phyloP scores from a whole-genome alignment of 306 rosid species.

The Argentina anserina region DNA sequence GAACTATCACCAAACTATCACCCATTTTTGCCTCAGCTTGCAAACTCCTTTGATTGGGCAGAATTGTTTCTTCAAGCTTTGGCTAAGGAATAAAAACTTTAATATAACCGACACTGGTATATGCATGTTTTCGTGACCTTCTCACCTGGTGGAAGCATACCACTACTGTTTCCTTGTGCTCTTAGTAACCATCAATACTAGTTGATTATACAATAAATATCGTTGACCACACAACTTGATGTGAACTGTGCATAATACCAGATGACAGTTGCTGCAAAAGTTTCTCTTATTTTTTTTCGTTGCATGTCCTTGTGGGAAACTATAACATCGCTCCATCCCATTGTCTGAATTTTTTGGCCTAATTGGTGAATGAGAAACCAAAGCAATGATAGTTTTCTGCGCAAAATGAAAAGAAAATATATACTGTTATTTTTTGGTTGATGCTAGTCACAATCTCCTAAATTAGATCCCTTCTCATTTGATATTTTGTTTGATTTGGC shows the following conservation, averaged over 20 bases:
- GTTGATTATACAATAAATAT: neutral
- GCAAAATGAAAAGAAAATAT: neutral
- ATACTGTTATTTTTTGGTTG: neutral
- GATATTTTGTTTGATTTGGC: slow-evolving; percentile 26
- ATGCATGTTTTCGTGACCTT: too few species aligned
- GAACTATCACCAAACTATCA: too few species aligned
- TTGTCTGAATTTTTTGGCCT: slow-evolving; percentile 4
- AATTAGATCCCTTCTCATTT: slow-evolving; percentile 1
- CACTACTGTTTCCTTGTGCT: too few species aligned
- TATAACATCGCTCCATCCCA: neutral
- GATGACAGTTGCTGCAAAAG: neutral
- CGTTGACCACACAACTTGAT: neutral
- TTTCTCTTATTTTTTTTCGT: neutral
- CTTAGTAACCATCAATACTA: neutral
- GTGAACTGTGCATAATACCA: slow-evolving; percentile 5
- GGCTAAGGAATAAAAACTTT: too few species aligned
- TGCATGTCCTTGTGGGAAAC: neutral
- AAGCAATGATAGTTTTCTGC: neutral
- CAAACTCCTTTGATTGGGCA: too few species aligned
- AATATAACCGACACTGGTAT: too few species aligned
- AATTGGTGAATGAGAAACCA: neutral
- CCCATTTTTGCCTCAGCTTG: too few species aligned
- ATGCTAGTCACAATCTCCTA: neutral
- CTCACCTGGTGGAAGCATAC: too few species aligned
- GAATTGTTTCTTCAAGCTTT: too few species aligned